Evolutionary conservation across 1,284 basidiomycete genomes (phyloP), one percentile per base, ranked within the genome.

Genomic region (Cryptococcus maquisensis): DNA sequence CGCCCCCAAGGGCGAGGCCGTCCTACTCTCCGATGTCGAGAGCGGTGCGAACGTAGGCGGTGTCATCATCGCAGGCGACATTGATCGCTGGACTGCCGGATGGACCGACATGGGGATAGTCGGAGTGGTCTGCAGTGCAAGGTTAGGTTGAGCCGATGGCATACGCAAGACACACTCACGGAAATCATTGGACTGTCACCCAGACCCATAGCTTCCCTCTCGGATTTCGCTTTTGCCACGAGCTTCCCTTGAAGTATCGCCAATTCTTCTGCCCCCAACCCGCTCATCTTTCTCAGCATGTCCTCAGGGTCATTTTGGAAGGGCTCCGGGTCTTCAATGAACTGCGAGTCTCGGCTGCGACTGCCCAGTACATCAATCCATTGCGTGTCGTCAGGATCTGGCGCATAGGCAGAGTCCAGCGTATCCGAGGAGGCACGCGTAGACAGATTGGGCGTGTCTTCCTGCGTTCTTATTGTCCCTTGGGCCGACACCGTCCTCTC

Each of bases 181-280:
- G 56, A 50, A 9, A 56, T 46, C 7, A 55, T 32, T 3, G 65
- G 57, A 40, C 51, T 60, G 18, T 56, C 51, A 4, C 48, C 52
- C 38, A 52, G 8, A 9, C 39, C 56, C 28, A 71, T 47, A 8
- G 57, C 65, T 47, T 66, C 55, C 24, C 72, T 51, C 47, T 74
- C 72, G 18, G 45, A 42, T 43, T 66, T 68, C 4, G 72, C 72
- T 50, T 67, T 69, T 13, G 57, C 51, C 10, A 74, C 70, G 18
- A 74, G 56, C 16, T 63, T 65, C 9, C 49, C 60, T 52, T 74
- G 72, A 48, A 74, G 56, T 16, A 56, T 18, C 8, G 57, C 50
- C 51, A 73, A 47, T 23, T 72, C 69, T 15, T 67, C 68, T 47
- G 59, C 59, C n/a, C 65, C 65, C 38, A 74, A 32, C 9, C 70